Evolutionary conservation across 768 basidiomycete species (phyloP).

Genomic region (Russula lepida): DNA sequence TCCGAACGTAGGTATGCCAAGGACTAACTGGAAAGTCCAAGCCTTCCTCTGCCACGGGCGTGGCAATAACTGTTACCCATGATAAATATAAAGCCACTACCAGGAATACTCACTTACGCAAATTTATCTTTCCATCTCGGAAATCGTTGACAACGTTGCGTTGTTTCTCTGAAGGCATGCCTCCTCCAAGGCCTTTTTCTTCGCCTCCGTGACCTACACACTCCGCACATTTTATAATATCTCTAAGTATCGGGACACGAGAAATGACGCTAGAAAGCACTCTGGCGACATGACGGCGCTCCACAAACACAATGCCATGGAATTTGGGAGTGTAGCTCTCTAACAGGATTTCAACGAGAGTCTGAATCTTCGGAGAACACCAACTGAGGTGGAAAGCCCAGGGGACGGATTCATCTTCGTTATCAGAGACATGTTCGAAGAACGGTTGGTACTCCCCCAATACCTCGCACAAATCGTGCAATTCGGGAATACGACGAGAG

Average conservation of each 20-base stretch:
- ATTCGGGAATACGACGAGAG: slow-evolving; percentile 1
- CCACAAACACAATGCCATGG: slow-evolving; percentile 81
- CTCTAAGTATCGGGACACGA: slow-evolving; percentile 47
- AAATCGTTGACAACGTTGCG: slow-evolving; percentile 58
- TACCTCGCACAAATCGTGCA: slow-evolving; percentile 37
- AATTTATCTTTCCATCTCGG: slow-evolving; percentile 53
- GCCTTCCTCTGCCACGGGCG: slow-evolving; percentile 87
- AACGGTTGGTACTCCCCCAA: slow-evolving; percentile 38
- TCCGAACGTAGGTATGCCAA: neutral
- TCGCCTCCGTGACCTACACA: slow-evolving; percentile 57
- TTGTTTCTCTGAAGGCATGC: slow-evolving; percentile 46
- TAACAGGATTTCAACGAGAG: slow-evolving; percentile 53
- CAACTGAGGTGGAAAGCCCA: slow-evolving; percentile 36
- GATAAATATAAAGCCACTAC: neutral
- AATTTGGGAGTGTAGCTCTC: slow-evolving; percentile 47
- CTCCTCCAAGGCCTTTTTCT: slow-evolving; percentile 35
- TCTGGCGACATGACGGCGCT: slow-evolving; percentile 72
- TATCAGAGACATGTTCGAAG: slow-evolving; percentile 30
- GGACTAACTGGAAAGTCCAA: slow-evolving; percentile 72
- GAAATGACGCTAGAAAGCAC: slow-evolving; percentile 59
- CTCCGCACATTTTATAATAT: slow-evolving; percentile 49
- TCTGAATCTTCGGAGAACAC: slow-evolving; percentile 65
- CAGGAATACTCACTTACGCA: slow-evolving; percentile 41
- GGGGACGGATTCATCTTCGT: slow-evolving; percentile 35
- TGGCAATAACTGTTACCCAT: slow-evolving; percentile 54